phyloP scores from a whole-genome alignment of 2,329 filamentous ascomycete genomes.

The Leptographium wingfieldii region DNA sequence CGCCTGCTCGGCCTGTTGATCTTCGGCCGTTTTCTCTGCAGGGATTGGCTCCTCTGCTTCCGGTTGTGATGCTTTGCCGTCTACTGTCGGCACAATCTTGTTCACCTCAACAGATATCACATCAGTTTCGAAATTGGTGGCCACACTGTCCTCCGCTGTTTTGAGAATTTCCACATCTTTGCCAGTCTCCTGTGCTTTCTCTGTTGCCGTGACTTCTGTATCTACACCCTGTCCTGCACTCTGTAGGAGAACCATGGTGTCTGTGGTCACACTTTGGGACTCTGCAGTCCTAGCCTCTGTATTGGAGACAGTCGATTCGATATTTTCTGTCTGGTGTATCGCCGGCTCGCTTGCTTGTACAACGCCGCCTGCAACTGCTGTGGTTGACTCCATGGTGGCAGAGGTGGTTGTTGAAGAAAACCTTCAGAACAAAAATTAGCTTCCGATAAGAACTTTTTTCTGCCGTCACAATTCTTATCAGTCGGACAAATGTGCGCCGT shows the following conservation, averaged over 20 bases:
- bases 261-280: background rate
- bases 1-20: background rate
- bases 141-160: background rate
- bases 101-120: background rate
- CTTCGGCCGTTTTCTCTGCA: background rate
- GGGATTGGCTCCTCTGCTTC: background rate
- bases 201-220: background rate
- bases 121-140: background rate
- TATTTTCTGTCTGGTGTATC: no score
- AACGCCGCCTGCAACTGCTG: background rate
- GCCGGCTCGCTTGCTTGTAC: background rate
- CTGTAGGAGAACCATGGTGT: background rate
- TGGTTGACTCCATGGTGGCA: background rate
- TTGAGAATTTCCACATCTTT: background rate
- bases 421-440: background rate
- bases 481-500: background rate
- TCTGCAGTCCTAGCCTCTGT: background rate
- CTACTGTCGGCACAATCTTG: background rate
- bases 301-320: background rate
- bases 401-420: background rate
- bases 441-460: constrained; percentile 12
- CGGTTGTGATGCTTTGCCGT: background rate
- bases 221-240: background rate
- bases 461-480: constrained; percentile 11
- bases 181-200: background rate